phyloP scores from a whole-genome alignment of 805 yeast genomes.

The Myxozyma neotropica region DNA sequence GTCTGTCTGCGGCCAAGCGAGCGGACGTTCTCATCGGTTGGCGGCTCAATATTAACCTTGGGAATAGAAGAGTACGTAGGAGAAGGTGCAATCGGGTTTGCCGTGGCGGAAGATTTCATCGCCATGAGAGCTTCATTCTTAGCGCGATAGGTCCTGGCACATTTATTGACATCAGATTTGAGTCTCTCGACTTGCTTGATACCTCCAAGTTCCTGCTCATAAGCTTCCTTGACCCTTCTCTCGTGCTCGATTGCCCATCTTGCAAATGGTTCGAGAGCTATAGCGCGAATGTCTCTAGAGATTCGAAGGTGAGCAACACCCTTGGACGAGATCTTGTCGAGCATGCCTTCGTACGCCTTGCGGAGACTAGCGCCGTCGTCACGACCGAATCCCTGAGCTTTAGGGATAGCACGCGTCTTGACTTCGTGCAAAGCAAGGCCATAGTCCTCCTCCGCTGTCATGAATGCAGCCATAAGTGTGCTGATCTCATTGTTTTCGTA shows the following conservation, averaged over 20 bases:
- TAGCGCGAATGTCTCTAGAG: constrained; percentile 59
- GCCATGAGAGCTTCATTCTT: background rate
- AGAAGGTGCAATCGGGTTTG: background rate
- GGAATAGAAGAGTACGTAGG: background rate
- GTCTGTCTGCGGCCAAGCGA: background rate
- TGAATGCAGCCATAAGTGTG: constrained; percentile 63
- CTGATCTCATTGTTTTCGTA: constrained; percentile 71
- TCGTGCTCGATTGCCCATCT: constrained; percentile 77
- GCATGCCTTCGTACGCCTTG: constrained; percentile 61
- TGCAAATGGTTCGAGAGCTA: constrained; percentile 70
- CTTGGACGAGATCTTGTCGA: constrained; percentile 53
- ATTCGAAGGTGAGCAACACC: constrained; percentile 64
- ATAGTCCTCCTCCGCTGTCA: constrained; percentile 69
- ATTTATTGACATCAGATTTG: constrained; percentile 49
- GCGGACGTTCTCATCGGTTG: background rate
- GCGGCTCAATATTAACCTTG: background rate
- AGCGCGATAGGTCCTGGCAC: background rate
- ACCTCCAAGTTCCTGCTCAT: constrained; percentile 54
- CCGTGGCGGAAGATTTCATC: background rate
- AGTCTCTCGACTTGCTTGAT: constrained; percentile 54
- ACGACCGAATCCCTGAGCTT: constrained; percentile 49
- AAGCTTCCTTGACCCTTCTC: constrained; percentile 64
- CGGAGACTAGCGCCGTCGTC: constrained; percentile 70
- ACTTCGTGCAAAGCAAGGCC: constrained; percentile 58
- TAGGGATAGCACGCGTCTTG: constrained; percentile 45